Percentiles rank a stretch among this genome's conserved stretches.
phyloP scores from a whole-genome alignment of 805 yeast genomes.

The Ogataea pilisensis region DNA sequence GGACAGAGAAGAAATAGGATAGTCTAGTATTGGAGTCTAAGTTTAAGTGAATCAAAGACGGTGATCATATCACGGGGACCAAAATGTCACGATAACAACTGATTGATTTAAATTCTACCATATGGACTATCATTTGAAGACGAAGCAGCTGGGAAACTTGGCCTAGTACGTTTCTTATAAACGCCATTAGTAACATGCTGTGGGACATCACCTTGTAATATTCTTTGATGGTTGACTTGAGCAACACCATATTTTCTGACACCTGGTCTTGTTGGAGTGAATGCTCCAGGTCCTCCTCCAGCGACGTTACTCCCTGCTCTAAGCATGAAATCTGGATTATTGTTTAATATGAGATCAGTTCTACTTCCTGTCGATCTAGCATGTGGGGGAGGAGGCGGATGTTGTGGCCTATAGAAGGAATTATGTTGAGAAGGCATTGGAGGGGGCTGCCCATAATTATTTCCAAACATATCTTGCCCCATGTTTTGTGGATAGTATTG shows the following conservation, averaged over 20 bases:
- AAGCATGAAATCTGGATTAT: conserved; percentile 45
- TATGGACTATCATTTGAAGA: conserved; percentile 42
- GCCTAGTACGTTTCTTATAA: conserved; percentile 25
- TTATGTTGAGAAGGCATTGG: conserved; percentile 5
- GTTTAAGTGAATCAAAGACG: not conserved
- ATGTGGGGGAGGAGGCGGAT: conserved; percentile 9
- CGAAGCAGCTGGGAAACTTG: conserved; percentile 38
- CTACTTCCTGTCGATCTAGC: conserved; percentile 29
- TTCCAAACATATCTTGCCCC: conserved; percentile 14
- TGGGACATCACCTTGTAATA: conserved; percentile 13
- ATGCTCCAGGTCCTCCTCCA: not conserved
- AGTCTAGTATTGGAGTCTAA: not conserved
- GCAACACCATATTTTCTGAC: conserved; percentile 22
- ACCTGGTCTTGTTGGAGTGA: conserved; percentile 12
- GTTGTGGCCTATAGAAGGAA: conserved; percentile 9
- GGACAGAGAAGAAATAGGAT: not conserved
- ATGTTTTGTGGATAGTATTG: conserved; percentile 24
- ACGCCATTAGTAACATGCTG: conserved; percentile 15
- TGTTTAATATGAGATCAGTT: conserved; percentile 40
- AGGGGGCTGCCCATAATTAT: conserved; percentile 7
- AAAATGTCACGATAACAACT: not conserved
- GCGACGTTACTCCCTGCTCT: conserved; percentile 6
- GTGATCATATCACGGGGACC: not conserved
- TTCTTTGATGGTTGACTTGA: conserved; percentile 12
- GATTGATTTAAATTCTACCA: conserved; percentile 21